These are phyloP conservation scores for Albatrellus ellisii DNA, from an alignment of 768 basidiomycete genomes.

Conservation along the genomic window DNA sequence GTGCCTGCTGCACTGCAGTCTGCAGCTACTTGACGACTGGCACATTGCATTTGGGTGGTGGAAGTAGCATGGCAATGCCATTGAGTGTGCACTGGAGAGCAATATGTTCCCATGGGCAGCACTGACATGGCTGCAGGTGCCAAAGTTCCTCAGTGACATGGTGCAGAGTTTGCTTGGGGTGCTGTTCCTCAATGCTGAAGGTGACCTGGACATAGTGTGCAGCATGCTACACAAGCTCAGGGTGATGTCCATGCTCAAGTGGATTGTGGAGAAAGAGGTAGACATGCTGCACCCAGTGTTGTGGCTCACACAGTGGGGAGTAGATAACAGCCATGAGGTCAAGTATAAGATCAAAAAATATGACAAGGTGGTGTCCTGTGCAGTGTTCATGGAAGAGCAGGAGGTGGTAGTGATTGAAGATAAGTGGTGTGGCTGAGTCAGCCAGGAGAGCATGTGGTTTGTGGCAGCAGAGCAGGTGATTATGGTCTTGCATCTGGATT, in stretches of 20 bases:
- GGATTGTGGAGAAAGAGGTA: conserved; percentile 50
- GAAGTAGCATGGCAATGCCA: conserved; percentile 26
- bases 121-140: conserved; percentile 60
- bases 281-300: conserved; percentile 68
- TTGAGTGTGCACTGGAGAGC: conserved; percentile 34
- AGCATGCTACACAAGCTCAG: conserved; percentile 39
- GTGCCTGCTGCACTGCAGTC: conserved; percentile 61
- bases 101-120: conserved; percentile 59
- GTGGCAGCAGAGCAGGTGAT: conserved; percentile 54
- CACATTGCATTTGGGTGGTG: conserved; percentile 39
- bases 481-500: too few relatives aligned
- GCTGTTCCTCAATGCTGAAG: conserved; percentile 55
- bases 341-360: conserved; percentile 31
- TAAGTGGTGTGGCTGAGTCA: conserved; percentile 37
- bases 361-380: conserved; percentile 35
- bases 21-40: conserved; percentile 50
- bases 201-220: conserved; percentile 37
- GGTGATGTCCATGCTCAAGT: conserved; percentile 43
- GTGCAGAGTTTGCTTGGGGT: conserved; percentile 67
- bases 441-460: conserved; percentile 52
- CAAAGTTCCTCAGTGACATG: conserved; percentile 72
- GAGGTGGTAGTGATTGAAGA: conserved; percentile 33
- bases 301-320: conserved; percentile 47
- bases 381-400: conserved; percentile 34
- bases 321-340: conserved; percentile 21